phyloP scores from a whole-genome alignment of 2,329 filamentous ascomycete species.

The Colletotrichum siamense region DNA sequence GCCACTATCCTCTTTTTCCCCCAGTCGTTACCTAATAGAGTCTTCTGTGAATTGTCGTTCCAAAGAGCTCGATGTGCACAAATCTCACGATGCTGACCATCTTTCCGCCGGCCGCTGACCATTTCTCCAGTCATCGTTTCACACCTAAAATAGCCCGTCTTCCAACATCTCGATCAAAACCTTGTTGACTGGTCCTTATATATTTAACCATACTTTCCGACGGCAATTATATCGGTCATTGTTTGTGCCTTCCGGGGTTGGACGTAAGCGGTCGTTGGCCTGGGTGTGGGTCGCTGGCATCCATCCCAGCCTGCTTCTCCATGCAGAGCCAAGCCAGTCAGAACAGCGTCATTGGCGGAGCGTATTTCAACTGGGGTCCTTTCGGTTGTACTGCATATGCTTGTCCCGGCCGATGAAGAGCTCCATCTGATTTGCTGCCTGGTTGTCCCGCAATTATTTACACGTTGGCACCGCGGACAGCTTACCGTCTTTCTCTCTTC shows the following conservation, averaged over 20 bases:
- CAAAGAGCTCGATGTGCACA: background rate
- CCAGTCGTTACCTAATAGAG: background rate
- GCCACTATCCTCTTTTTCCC: background rate
- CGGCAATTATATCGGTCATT: background rate
- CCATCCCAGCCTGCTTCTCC: background rate
- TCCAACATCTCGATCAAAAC: background rate
- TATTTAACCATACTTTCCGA: background rate
- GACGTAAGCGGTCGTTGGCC: background rate
- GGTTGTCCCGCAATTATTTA: background rate
- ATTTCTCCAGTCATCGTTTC: background rate
- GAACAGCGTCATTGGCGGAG: background rate
- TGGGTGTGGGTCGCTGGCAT: background rate
- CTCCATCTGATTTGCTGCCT: background rate
- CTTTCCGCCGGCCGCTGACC: background rate
- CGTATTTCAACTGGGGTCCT: background rate
- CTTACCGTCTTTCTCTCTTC: background rate
- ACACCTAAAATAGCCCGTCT: background rate
- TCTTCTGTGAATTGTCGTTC: background rate
- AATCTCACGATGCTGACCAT: background rate
- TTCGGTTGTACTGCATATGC: background rate
- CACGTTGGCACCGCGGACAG: background rate
- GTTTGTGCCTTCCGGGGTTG: background rate
- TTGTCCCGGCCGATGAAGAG: background rate
- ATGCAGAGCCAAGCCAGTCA: background rate
- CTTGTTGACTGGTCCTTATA: background rate